Percentiles rank a stretch among this genome's conserved stretches.
Evolutionary conservation across 345 rosid genomes (phyloP).

Genomic region (Eucalyptus leucophloia): DNA sequence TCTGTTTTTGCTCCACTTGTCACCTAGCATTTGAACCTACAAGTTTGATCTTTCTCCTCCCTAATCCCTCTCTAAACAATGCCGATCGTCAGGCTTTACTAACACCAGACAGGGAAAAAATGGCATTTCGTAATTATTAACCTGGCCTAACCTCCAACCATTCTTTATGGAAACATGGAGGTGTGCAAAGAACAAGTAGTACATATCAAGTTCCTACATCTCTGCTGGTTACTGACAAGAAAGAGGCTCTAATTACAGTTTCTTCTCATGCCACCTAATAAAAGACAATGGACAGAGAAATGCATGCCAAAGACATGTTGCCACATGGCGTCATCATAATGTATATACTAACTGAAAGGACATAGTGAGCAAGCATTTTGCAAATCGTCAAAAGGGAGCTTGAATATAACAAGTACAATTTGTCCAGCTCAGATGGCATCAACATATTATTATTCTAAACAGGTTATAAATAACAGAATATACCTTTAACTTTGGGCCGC

Average conservation of each 20-base stretch:
- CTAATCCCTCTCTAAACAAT: not conserved
- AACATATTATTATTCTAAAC: not conserved
- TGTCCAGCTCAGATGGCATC: not conserved
- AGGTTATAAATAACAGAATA: not conserved
- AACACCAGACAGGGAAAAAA: not conserved
- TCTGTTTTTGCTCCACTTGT: not conserved
- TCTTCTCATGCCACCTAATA: not conserved
- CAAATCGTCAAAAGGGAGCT: not conserved
- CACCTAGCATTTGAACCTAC: not conserved
- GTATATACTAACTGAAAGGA: not conserved
- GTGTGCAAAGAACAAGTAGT: not conserved
- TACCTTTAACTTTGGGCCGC: not conserved
- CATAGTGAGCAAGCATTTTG: not conserved
- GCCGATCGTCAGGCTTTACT: not conserved
- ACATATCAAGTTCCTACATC: not conserved
- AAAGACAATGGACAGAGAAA: not conserved
- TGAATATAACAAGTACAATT: not conserved
- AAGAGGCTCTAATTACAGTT: not conserved
- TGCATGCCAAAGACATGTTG: not conserved
- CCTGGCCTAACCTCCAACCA: not conserved
- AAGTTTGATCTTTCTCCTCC: not conserved
- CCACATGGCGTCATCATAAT: not conserved
- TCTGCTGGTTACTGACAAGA: not conserved
- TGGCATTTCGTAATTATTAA: not conserved
- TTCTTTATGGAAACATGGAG: not conserved